phyloP scores from a whole-genome alignment of 1,284 basidiomycete genomes.

The Hortiboletus rubellus region DNA sequence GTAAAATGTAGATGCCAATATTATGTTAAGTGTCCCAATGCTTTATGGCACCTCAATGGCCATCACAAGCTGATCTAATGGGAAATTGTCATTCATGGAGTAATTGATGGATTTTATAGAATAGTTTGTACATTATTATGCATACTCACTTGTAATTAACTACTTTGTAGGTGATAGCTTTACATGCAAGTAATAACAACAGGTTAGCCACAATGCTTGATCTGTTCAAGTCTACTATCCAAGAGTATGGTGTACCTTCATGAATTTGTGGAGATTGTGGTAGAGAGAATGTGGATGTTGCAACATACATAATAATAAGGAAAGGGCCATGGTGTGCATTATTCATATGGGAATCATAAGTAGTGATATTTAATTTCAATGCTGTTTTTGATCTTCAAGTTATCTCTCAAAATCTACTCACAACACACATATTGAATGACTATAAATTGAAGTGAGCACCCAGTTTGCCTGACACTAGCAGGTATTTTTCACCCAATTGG shows the following conservation, averaged over 20 bases:
- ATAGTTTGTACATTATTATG: slow-evolving; percentile 27
- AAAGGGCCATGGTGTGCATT: neutral
- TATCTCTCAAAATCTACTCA: neutral
- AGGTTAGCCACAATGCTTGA: neutral
- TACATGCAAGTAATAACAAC: slow-evolving; percentile 32
- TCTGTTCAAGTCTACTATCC: neutral
- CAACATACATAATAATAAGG: neutral
- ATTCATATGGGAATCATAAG: no score
- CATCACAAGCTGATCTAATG: slow-evolving; percentile 44
- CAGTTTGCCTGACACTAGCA: slow-evolving; percentile 27
- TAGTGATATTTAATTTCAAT: no score
- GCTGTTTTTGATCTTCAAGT: no score
- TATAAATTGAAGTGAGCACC: slow-evolving; percentile 39
- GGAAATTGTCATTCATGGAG: slow-evolving; percentile 52
- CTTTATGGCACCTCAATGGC: slow-evolving; percentile 1
- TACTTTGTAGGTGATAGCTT: neutral
- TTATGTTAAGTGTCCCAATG: slow-evolving; percentile 37
- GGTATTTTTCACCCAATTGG: slow-evolving; percentile 29
- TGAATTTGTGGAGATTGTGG: neutral
- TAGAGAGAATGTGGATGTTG: neutral
- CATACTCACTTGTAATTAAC: no score
- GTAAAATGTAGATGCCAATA: slow-evolving; percentile 36
- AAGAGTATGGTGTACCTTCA: neutral
- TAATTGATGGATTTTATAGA: slow-evolving; percentile 44
- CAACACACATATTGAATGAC: slow-evolving; percentile 34